These are phyloP conservation scores for Zygoascus flipseniorum DNA, from an alignment of 805 yeast species.

Conservation along the genomic window DNA sequence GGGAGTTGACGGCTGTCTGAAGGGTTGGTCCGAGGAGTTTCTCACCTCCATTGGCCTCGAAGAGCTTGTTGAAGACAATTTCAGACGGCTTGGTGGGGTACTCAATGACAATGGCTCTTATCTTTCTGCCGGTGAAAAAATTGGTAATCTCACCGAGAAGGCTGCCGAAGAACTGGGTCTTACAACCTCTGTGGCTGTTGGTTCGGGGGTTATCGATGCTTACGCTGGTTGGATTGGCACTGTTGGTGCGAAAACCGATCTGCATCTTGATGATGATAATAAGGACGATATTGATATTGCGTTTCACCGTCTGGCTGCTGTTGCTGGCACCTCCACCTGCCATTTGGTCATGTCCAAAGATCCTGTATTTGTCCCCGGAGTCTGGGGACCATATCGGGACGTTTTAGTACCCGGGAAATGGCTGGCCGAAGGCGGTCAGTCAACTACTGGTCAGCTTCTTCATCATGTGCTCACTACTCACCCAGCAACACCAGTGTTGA, in stretches of 20 bases:
- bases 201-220: slow-evolving; percentile 95
- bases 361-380: slow-evolving; percentile 88
- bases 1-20: slow-evolving; percentile 77
- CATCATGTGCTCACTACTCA: slow-evolving; percentile 83
- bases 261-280: slow-evolving; percentile 24
- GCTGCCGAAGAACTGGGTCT: slow-evolving; percentile 83
- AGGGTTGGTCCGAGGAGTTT: slow-evolving; percentile 89
- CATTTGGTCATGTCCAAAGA: slow-evolving; percentile 81
- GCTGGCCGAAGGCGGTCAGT: slow-evolving; percentile 99
- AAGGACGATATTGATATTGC: slow-evolving; percentile 35
- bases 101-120: slow-evolving; percentile 64
- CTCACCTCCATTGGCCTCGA: slow-evolving; percentile 57
- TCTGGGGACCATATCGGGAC: slow-evolving; percentile 98
- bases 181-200: slow-evolving; percentile 71
- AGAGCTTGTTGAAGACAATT: slow-evolving; percentile 71
- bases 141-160: slow-evolving; percentile 57
- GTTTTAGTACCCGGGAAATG: slow-evolving; percentile 84
- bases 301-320: slow-evolving; percentile 88
- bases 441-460: slow-evolving; percentile 90
- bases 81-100: slow-evolving; percentile 74
- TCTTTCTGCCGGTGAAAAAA: slow-evolving; percentile 81
- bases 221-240: slow-evolving; percentile 99
- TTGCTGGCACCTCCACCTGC: slow-evolving; percentile 97
- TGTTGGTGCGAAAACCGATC: slow-evolving; percentile 79
- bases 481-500: slow-evolving; percentile 74